Base-by-base conservation (phyloP, 495 filamentous ascomycete genomes). In the Venustampulla echinocandica region DNA sequence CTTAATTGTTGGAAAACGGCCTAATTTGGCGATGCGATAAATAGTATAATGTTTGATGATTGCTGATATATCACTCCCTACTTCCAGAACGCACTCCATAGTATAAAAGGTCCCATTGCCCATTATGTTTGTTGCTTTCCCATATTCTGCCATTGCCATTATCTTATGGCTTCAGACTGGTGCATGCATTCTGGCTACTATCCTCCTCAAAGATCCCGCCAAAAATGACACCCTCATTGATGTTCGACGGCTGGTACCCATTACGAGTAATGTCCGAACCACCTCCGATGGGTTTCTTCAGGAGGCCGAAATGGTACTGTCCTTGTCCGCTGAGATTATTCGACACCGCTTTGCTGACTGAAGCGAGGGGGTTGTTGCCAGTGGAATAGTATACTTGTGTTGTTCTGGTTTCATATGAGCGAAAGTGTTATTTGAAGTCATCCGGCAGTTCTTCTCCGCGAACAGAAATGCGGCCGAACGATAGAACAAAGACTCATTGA, bases 201-300 rank as follows among this genome's bases (percentile, higher is more conserved):
- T 68, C 61, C 51, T 71, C 69, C 30, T 65, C 46, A 50, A 71
- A 73, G 36, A 70, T 61, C 13, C 69, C 69, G 1, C 65, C 64
- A 50, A 62, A 71, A 13, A 66, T 56, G 6, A 73, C 42, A 13
- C 66, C 69, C 36, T 73, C 67, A 34, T 67, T 54, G 39, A 70
- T 62, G 3, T 53, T 61, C 7, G 46, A 42, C 37, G 56, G 52
- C 42, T 71, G 69, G 36, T 58, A 59, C 9, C 66, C 67, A 24
- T 59, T 54, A 27, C 62, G 53, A 21, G 62, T 57, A 18, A 65
- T 58, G 42, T 70, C 61, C 14, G 42, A 57, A 13, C 55, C 59
- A 17, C 55, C 59, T 6, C 43, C 43, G 1, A 63, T 57, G 1
- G 60, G 60, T 42, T 69, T 67, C 47, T 72, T 69, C 19, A 71